Conservation (phyloP, 352 stramenopile species). For the Pythium inflatum region DNA sequence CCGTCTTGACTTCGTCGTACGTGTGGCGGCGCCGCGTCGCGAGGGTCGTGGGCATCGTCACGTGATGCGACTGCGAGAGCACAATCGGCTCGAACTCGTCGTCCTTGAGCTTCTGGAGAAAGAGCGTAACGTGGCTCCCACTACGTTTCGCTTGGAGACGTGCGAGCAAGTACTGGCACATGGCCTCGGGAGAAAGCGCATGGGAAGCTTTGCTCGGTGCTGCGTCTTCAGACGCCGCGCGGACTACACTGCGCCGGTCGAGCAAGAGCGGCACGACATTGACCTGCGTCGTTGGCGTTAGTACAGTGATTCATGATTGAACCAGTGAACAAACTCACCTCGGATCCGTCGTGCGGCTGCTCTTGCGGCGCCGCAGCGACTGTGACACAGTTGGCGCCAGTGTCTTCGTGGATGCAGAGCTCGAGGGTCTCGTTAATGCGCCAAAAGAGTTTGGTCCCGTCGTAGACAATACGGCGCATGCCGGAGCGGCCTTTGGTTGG, state of each 20-base stretch:
- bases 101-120: slow-evolving; percentile 72
- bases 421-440: slow-evolving; percentile 87
- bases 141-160: slow-evolving; percentile 63
- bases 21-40: slow-evolving; percentile 73
- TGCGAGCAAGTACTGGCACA: slow-evolving; percentile 75
- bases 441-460: slow-evolving; percentile 88
- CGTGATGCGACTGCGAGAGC: slow-evolving; percentile 36
- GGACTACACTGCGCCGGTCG: slow-evolving; percentile 55
- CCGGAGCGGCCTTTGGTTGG: slow-evolving; percentile 31
- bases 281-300: no score
- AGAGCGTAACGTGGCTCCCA: slow-evolving; percentile 52
- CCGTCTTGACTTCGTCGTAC: slow-evolving; percentile 78
- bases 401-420: slow-evolving; percentile 83
- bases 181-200: slow-evolving; percentile 39
- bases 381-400: slow-evolving; percentile 64
- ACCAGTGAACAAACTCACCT: slow-evolving; percentile 33
- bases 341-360: slow-evolving; percentile 34
- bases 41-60: slow-evolving; percentile 37
- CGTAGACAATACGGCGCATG: slow-evolving; percentile 73
- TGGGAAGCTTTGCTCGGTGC: no score
- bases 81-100: slow-evolving; percentile 62
- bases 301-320: no score
- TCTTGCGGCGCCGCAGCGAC: slow-evolving; percentile 66
- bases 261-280: slow-evolving; percentile 58
- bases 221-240: slow-evolving; percentile 39